Evolutionary conservation across 2,329 filamentous ascomycete species (phyloP).

Genomic region (Epichloe uncinata): DNA sequence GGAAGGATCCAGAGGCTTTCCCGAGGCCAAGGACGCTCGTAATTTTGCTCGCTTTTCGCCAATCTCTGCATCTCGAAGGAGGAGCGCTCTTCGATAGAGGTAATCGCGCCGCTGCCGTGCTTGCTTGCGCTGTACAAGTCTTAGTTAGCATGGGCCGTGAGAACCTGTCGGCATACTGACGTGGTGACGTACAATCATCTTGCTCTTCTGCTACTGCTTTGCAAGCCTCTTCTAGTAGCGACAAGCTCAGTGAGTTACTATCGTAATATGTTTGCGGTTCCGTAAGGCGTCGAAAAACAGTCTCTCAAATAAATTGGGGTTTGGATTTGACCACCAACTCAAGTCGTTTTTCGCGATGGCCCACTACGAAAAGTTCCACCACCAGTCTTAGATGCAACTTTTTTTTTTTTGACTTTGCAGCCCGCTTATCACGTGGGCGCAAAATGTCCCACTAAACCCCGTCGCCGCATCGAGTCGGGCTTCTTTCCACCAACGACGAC

Average conservation of each 20-base stretch:
- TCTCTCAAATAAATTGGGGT: background rate
- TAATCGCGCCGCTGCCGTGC: constrained; percentile 36
- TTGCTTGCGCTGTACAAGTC: constrained; percentile 22
- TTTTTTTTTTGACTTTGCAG: background rate
- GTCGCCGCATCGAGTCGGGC: constrained; percentile 13
- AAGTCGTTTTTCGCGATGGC: background rate
- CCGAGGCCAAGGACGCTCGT: constrained; percentile 73
- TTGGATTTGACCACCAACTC: background rate
- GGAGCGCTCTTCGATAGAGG: constrained; percentile 78
- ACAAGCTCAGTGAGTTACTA: background rate
- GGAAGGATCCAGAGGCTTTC: constrained; percentile 67
- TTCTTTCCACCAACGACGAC: constrained; percentile 5
- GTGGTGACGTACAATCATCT: constrained; percentile 5
- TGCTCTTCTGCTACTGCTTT: background rate
- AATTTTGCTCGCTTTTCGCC: constrained; percentile 82
- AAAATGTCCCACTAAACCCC: constrained; percentile 26
- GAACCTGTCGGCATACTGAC: too few species aligned
- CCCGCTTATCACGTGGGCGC: constrained; percentile 27
- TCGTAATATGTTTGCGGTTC: background rate
- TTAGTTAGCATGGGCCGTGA: background rate
- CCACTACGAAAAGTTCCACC: background rate
- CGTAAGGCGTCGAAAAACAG: background rate
- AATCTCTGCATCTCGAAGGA: constrained; percentile 82
- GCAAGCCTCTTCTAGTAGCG: background rate
- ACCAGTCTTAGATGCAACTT: background rate